These are phyloP conservation scores for Magnaporthiopsis incrustans DNA, from an alignment of 2,329 filamentous ascomycete species.

Conservation along the genomic window DNA sequence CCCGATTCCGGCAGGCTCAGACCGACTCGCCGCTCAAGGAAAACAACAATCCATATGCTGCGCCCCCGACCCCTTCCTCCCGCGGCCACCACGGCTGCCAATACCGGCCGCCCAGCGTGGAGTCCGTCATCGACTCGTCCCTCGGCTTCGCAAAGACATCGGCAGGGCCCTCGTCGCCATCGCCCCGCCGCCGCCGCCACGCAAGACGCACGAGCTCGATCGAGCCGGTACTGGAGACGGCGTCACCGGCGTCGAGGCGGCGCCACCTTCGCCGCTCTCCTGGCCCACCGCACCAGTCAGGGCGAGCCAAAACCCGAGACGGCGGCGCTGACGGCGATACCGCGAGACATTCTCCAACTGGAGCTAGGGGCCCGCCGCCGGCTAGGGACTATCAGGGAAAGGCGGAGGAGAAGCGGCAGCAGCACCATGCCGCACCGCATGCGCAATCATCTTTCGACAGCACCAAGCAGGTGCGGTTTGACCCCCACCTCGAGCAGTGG, in stretches of 20 bases:
- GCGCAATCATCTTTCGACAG: background rate
- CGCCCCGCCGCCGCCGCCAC: no score
- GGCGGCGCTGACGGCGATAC: background rate
- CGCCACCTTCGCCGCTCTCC: background rate
- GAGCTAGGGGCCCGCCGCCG: background rate
- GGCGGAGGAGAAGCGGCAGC: background rate
- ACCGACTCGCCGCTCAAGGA: background rate
- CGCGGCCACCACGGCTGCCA: background rate
- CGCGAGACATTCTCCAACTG: background rate
- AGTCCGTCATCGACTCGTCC: constrained; percentile 7
- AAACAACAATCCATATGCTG: background rate
- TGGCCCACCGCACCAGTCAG: no score
- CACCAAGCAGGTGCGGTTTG: constrained; percentile 4
- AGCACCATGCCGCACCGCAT: no score
- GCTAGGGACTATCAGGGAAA: background rate
- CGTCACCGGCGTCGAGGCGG: no score
- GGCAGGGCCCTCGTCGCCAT: no score
- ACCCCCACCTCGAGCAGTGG: constrained; percentile 1
- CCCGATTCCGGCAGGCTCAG: background rate
- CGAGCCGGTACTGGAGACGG: background rate
- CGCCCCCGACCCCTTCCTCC: background rate
- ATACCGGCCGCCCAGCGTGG: constrained; percentile 6
- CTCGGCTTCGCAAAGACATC: background rate
- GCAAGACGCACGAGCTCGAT: background rate
- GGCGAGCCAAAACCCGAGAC: background rate